phyloP scores from a whole-genome alignment of 371 early-diverging fungal genomes.

The Apophysomyces variabilis region DNA sequence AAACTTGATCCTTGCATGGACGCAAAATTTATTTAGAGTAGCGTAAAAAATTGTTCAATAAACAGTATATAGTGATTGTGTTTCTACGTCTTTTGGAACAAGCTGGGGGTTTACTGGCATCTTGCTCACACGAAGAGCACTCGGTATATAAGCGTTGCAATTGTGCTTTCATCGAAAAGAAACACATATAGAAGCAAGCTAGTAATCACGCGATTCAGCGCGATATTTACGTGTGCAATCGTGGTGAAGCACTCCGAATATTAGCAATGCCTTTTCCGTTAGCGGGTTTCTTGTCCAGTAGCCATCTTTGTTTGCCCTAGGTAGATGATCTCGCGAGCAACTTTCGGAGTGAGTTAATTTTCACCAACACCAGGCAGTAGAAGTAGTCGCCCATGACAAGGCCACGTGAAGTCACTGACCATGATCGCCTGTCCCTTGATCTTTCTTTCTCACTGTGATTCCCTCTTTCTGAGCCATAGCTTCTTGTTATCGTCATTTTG shows the following conservation, averaged over 20 bases:
- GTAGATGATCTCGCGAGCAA: not conserved
- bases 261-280: not conserved
- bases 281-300: not conserved
- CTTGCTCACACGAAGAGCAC: not conserved
- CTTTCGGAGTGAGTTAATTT: not conserved
- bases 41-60: too few relatives aligned
- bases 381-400: not conserved
- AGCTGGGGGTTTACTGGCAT: not conserved
- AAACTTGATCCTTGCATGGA: too few relatives aligned
- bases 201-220: not conserved
- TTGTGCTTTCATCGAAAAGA: not conserved
- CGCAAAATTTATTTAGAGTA: too few relatives aligned
- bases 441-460: not conserved
- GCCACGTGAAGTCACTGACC: not conserved
- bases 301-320: not conserved
- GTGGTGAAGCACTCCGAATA: not conserved
- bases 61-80: too few relatives aligned
- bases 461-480: not conserved
- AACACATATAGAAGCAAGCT: not conserved
- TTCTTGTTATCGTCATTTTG: not conserved
- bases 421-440: not conserved
- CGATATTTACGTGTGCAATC: not conserved
- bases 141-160: not conserved
- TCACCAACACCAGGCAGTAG: not conserved
- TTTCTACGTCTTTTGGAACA: not conserved